These are phyloP conservation scores for Botryobasidium botryosum DNA, from an alignment of 768 basidiomycete genomes.

Conservation along the genomic window DNA sequence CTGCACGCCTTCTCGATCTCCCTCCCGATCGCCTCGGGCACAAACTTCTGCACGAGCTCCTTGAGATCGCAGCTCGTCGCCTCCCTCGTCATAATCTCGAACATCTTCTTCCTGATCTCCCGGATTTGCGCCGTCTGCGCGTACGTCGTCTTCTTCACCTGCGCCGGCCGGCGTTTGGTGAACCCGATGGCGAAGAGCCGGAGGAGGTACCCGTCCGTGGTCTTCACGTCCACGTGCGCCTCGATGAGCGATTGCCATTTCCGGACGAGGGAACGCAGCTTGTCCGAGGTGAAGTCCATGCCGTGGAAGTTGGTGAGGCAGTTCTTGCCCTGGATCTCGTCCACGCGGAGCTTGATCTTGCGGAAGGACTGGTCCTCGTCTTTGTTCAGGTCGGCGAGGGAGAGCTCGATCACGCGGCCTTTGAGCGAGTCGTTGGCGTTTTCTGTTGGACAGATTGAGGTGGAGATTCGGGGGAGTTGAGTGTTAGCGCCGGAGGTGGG, in stretches of 20 bases:
- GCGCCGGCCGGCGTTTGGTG: constrained; percentile 90
- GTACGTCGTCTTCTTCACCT: constrained; percentile 98
- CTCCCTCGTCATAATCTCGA: constrained; percentile 95
- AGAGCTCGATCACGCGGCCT: constrained; percentile 91
- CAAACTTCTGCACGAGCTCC: constrained; percentile 96
- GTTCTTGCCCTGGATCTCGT: constrained; percentile 95
- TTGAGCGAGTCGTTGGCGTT: constrained; percentile 97
- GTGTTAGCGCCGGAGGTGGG: not conserved
- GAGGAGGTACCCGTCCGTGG: constrained; percentile 97
- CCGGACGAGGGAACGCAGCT: constrained; percentile 96
- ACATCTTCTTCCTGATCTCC: constrained; percentile 99
- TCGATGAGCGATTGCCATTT: constrained; percentile 99
- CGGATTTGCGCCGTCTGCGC: constrained; percentile 88
- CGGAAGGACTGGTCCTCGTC: constrained; percentile 99
- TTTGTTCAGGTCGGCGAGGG: constrained; percentile 95
- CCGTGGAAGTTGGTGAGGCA: constrained; percentile 99
- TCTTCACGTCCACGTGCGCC: constrained; percentile 97
- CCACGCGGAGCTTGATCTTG: constrained; percentile 96
- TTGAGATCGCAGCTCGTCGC: constrained; percentile 91
- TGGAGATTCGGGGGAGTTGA: not conserved
- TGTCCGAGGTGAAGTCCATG: constrained; percentile 99
- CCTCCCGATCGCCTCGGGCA: constrained; percentile 95
- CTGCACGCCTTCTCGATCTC: constrained; percentile 98
- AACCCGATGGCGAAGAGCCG: constrained; percentile 98
- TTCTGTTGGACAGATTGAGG: constrained; percentile 50